Evolutionary conservation across 2,329 filamentous ascomycete genomes (phyloP).

Genomic region (Scopulariopsis brevicaulis): DNA sequence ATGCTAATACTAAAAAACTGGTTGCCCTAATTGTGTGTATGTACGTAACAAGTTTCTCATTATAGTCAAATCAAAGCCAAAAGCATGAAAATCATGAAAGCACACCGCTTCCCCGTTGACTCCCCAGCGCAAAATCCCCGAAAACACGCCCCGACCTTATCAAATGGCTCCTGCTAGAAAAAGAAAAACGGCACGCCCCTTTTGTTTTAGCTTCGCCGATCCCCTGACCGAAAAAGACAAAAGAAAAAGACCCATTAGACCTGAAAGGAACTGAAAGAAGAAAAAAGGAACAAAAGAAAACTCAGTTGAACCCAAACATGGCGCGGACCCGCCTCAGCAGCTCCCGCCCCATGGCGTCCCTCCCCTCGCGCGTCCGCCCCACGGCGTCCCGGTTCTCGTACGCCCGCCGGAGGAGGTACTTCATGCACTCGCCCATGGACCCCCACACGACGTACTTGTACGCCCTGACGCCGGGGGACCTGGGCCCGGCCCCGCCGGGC

Average conservation of each 20-base stretch:
- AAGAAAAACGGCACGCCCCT: too few relatives aligned
- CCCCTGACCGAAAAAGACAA: too few relatives aligned
- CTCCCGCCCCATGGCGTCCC: conserved; percentile 53
- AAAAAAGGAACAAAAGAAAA: too few relatives aligned
- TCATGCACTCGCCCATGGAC: conserved; percentile 69
- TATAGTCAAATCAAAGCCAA: too few relatives aligned
- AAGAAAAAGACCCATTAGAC: too few relatives aligned
- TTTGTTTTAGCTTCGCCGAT: too few relatives aligned
- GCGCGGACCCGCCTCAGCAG: conserved; percentile 41
- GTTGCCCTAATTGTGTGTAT: neutral
- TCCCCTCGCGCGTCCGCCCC: conserved; percentile 46
- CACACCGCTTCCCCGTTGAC: too few relatives aligned
- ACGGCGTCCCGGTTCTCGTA: conserved; percentile 67
- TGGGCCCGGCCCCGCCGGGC: neutral
- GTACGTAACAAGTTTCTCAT: neutral
- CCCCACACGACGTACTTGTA: conserved; percentile 65
- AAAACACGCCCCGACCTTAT: too few relatives aligned
- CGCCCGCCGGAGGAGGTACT: conserved; percentile 53
- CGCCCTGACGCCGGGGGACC: conserved; percentile 20
- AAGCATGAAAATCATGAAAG: too few relatives aligned
- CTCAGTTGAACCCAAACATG: conserved; percentile 15
- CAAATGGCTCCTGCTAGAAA: too few relatives aligned
- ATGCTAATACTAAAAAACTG: conserved; percentile 7
- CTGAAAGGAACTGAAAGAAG: too few relatives aligned
- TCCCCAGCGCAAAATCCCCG: too few relatives aligned